Percentiles rank a stretch among this genome's conserved stretches.
Evolutionary conservation across 176 grass and related monocot species (phyloP).

Genomic region (Rhynchospora tenuis): DNA sequence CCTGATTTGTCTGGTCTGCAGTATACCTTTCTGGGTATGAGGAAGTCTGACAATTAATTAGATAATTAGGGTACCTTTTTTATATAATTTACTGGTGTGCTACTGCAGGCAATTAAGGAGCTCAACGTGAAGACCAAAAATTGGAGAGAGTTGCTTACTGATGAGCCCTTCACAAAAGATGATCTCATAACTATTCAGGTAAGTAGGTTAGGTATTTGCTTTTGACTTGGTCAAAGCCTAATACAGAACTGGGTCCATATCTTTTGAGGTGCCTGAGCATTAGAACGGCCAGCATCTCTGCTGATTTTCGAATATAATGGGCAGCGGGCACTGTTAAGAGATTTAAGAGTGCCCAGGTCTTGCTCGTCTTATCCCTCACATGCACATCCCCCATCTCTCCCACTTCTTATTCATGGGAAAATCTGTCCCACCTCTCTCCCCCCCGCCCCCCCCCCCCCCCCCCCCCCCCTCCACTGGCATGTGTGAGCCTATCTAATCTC

Average conservation of each 20-base stretch:
- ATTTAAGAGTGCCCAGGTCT: too few species aligned
- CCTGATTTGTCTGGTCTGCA: not conserved
- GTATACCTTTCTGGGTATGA: not conserved
- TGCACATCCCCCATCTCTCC: too few species aligned
- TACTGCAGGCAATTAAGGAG: slow-evolving; percentile 73
- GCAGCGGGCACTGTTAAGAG: too few species aligned
- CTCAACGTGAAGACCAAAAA: slow-evolving; percentile 92
- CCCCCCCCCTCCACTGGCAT: too few species aligned
- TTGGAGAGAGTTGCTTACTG: slow-evolving; percentile 95
- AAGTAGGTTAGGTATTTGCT: slow-evolving; percentile 18
- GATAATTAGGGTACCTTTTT: slow-evolving; percentile 15
- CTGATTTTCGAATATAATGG: too few species aligned
- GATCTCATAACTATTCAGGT: slow-evolving; percentile 99
- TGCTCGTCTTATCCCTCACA: too few species aligned
- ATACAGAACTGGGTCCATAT: not conserved
- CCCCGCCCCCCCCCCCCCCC: too few species aligned
- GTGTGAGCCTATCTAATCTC: too few species aligned
- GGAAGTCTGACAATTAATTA: slow-evolving; percentile 7
- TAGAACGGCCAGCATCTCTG: too few species aligned
- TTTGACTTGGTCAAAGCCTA: not conserved
- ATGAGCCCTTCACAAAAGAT: slow-evolving; percentile 76
- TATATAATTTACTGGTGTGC: not conserved
- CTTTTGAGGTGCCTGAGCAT: not conserved
- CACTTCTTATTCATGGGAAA: too few species aligned
- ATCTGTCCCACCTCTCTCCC: too few species aligned